Conservation (phyloP, 306 rosid species). For the Hippophae tibetana region DNA sequence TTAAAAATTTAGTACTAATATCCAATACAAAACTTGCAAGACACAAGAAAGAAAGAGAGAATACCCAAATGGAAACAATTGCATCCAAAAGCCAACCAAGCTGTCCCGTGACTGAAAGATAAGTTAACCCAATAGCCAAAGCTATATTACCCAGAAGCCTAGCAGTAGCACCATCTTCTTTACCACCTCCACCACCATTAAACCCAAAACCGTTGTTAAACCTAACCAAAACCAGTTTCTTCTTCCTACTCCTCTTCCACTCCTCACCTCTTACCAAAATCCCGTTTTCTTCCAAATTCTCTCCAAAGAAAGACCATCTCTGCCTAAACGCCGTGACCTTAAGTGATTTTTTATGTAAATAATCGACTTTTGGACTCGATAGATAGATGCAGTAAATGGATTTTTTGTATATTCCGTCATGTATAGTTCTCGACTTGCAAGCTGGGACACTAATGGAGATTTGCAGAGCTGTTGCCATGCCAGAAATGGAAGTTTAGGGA, state of each 20-base stretch:
- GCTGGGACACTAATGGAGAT: constrained; percentile 35
- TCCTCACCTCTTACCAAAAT: constrained; percentile 30
- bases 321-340: constrained; percentile 31
- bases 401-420: constrained; percentile 22
- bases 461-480: constrained; percentile 43
- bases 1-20: background rate
- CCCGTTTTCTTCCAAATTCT: constrained; percentile 22
- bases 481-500: constrained; percentile 10
- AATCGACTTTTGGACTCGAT: constrained; percentile 24
- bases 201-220: constrained; percentile 71
- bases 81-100: constrained; percentile 98
- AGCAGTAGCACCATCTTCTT: constrained; percentile 58
- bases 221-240: constrained; percentile 50
- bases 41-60: constrained; percentile 16
- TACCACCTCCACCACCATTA: constrained; percentile 60
- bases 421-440: constrained; percentile 26
- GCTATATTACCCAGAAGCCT: constrained; percentile 73
- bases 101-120: constrained; percentile 88
- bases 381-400: constrained; percentile 31
- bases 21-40: background rate
- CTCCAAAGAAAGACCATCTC: constrained; percentile 23
- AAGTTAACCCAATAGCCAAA: constrained; percentile 81
- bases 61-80: constrained; percentile 92
- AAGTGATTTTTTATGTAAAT: constrained; percentile 27
- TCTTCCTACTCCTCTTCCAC: constrained; percentile 31